Base-by-base conservation (phyloP, 306 rosid species). In the Aeschynomene evenia region DNA sequence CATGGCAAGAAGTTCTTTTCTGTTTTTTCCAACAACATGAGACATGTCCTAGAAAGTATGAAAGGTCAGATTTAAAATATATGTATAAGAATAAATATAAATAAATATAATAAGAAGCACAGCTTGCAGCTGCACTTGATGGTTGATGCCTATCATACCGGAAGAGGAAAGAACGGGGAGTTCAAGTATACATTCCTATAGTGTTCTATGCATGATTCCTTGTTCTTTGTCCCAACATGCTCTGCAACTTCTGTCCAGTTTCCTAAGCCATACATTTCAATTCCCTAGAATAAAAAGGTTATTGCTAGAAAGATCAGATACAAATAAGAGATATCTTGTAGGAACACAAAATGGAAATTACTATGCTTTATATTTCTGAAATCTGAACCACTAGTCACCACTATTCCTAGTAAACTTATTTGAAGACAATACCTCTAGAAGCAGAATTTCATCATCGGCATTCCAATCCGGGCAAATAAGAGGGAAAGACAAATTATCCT, bases 181-280 rank as follows among this genome's bases (percentile, higher is more conserved):
- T 77, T 85, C 85, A 84, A 71, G 84, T 91, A 95, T 49, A 87
- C 86, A 68, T 83, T 83, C 62, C 79, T 74, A 75, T 87, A 95
- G 87, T 95, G 97, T 65, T 85, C 91, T 77, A 95, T 91, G 81
- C 99, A 95, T 64, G 86, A 80, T 71, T 91, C 96, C 77, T 91
- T 95, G 82, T 84, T 89, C 85, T 91, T 95, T 29, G 97, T 95
- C 58, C 99, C 99, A 57, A 95, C 99, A 80, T 95, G 99, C 91
- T 91, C 99, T 19, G 99, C 99, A 82, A 95, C 91, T 81, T 95
- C 99, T 61, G 95, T 21, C 99, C 97, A 95, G 77, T 95, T 95
- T 78, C 99, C 93, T 80, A 91, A 60, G 77, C 99, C 99, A 79
- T 95, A 95, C 96, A 95, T 95, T 83, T 95, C 99, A 45, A 84